Evolutionary conservation across 2,329 filamentous ascomycete genomes (phyloP), one percentile per base, ranked within the genome.

Genomic region (Chaetothyriales sp.): DNA sequence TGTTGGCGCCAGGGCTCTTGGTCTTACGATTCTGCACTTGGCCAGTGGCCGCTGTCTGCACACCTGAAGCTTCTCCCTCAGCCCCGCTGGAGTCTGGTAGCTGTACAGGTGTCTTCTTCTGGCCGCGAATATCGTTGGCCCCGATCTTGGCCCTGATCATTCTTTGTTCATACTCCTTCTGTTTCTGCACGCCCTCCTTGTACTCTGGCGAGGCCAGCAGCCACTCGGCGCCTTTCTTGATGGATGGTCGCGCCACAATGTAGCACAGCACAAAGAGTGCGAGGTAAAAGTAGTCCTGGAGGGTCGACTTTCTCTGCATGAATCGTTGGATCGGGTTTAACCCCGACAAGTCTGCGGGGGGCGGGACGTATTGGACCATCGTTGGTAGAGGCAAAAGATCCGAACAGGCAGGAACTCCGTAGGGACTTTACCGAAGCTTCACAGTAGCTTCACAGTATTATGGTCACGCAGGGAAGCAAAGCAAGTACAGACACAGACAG

Each of bases 321-420:
- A 58, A 61, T 43, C 56, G 54, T 43, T 61, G 59, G 43, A 61
- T 56, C 5, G 55, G 49, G 43, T 61, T 61, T n/a, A 61, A 58
- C 5, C 47, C 50, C n/a, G 53, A 54, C 10, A 61, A 48, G 50
- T 60, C 55, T 43, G 51, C 43, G 1, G 58, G 59, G 5, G 58
- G 52, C 19, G 59, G 53, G 2, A 45, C 46, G 44, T 61, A 61
- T 53, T 60, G 19, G 18, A 55, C 53, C 58, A 61, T 60, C 37
- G 43, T 52, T 47, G 37, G 33, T 15, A 40, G 10, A 15, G 33
- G 33, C 33, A 15, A 5, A 15, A 5, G 33, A 15, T 40, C 33
- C 4, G 15, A 40, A 15, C 33, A 3, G 7, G 33, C 10, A 40
- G 33, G 13, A 15, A 15, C 33, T 40, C 15, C 10, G 33, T 5